phyloP scores from a whole-genome alignment of 495 filamentous ascomycete species.

The Aspergillus cavernicola region DNA sequence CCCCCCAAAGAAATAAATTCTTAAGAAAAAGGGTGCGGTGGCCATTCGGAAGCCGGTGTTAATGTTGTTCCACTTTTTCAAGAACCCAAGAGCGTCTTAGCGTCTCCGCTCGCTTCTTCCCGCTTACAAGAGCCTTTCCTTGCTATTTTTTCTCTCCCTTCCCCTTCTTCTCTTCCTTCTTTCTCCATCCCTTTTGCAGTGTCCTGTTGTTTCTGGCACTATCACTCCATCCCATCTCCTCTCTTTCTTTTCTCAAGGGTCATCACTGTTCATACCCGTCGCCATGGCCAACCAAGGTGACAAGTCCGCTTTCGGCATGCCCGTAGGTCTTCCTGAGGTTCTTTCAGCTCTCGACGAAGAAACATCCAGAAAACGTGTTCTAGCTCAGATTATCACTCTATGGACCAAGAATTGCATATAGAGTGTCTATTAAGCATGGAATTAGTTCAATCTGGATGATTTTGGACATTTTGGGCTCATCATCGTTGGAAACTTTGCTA shows the following conservation, averaged over 20 bases:
- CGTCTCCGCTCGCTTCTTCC: constrained; percentile 40
- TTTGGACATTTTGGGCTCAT: neutral
- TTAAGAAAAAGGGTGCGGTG: neutral
- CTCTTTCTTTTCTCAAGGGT: constrained; percentile 36
- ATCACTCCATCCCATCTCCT: constrained; percentile 37
- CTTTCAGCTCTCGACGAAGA: constrained; percentile 8
- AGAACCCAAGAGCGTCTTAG: constrained; percentile 23
- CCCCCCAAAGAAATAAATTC: neutral
- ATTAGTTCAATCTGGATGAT: neutral
- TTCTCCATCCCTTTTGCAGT: constrained; percentile 36
- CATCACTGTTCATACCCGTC: constrained; percentile 41
- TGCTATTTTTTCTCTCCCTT: constrained; percentile 36
- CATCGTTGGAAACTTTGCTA: constrained; percentile 22
- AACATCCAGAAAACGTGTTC: constrained; percentile 9
- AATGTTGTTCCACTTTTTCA: constrained; percentile 5
- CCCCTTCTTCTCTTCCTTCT: constrained; percentile 29
- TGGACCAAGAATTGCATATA: neutral
- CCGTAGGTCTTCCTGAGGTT: constrained; percentile 35
- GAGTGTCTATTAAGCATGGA: neutral
- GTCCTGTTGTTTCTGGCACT: constrained; percentile 38
- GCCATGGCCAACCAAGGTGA: constrained; percentile 54
- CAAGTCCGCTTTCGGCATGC: constrained; percentile 90
- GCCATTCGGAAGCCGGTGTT: constrained; percentile 1
- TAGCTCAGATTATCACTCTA: constrained; percentile 2
- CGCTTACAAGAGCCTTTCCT: constrained; percentile 41